phyloP scores from a whole-genome alignment of 140 eudicot genomes.

The Erigeron philadelphicus region DNA sequence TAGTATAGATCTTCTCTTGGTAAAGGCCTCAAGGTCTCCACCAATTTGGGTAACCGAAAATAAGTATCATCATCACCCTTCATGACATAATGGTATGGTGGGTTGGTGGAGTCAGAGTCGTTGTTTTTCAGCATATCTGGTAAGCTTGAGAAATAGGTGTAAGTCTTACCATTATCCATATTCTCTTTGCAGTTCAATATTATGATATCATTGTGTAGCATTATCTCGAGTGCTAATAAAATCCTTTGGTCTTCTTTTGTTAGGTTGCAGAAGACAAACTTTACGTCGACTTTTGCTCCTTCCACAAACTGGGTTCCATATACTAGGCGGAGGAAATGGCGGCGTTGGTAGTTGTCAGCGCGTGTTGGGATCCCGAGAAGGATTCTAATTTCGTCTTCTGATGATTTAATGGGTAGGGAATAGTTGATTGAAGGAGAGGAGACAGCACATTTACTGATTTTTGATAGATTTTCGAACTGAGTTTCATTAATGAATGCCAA shows the following conservation, averaged over 20 bases:
- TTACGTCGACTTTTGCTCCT: constrained; percentile 57
- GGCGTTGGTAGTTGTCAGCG: constrained; percentile 68
- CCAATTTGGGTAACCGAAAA: constrained; percentile 51
- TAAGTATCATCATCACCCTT: constrained; percentile 79
- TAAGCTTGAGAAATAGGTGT: constrained; percentile 70
- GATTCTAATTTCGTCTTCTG: constrained; percentile 53
- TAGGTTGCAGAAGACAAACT: constrained; percentile 80
- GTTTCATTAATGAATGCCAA: constrained; percentile 59
- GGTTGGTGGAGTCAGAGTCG: constrained; percentile 27
- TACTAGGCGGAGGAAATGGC: constrained; percentile 72
- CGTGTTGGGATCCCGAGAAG: constrained; percentile 68
- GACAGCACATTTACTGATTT: constrained; percentile 43
- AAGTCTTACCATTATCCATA: constrained; percentile 87
- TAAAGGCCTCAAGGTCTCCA: constrained; percentile 57
- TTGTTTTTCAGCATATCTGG: constrained; percentile 48
- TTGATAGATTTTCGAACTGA: constrained; percentile 42
- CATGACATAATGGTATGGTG: constrained; percentile 77
- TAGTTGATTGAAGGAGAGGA: constrained; percentile 21
- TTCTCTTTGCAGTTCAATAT: constrained; percentile 72
- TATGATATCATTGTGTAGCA: constrained; percentile 69
- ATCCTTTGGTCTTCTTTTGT: constrained; percentile 79
- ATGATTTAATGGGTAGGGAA: constrained; percentile 24
- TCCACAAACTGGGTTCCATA: constrained; percentile 63
- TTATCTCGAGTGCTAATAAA: constrained; percentile 68
- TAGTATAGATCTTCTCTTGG: constrained; percentile 74